Conservation (phyloP, 2,329 filamentous ascomycete species). For the Aureobasidium sp. region DNA sequence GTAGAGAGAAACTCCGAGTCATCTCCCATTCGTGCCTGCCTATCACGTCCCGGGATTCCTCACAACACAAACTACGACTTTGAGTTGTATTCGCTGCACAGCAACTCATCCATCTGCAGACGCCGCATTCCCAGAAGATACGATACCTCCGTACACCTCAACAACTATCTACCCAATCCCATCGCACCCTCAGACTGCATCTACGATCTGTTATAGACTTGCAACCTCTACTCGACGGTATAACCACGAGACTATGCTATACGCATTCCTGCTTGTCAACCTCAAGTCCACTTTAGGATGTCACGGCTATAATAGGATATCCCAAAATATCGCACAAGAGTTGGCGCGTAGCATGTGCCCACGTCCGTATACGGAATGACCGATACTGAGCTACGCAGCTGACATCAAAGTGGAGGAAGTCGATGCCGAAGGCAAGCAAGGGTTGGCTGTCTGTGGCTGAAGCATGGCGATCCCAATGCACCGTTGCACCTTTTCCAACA, state of each 20-base stretch:
- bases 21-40: neutral
- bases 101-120: neutral
- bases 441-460: neutral
- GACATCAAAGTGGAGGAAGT: neutral
- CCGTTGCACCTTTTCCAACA: neutral
- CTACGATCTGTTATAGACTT: neutral
- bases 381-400: neutral
- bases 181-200: neutral
- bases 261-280: neutral
- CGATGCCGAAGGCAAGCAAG: neutral
- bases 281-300: neutral
- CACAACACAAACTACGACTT: neutral
- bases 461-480: slow-evolving; percentile 8
- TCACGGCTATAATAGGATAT: neutral
- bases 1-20: neutral
- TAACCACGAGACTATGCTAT: neutral
- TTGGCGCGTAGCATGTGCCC: neutral
- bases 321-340: neutral
- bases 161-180: neutral
- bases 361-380: neutral
- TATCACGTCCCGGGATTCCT: neutral
- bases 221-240: neutral
- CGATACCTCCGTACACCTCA: neutral
- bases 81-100: neutral
- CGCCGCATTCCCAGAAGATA: neutral